These are phyloP conservation scores for Aureobasidium namibiae DNA, from an alignment of 2,329 filamentous ascomycete species.

Conservation along the genomic window DNA sequence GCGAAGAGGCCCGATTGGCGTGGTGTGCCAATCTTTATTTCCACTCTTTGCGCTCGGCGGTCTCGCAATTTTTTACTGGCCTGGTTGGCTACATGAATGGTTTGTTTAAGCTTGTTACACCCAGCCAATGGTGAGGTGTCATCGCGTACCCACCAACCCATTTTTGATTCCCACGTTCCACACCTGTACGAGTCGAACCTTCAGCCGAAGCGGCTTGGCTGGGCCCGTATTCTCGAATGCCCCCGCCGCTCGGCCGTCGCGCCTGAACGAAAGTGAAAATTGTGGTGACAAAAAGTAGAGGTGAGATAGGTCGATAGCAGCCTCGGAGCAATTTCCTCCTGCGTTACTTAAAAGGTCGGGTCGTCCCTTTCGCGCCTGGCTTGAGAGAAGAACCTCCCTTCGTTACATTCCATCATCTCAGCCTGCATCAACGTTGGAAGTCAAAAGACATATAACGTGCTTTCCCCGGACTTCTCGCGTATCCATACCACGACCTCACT, in stretches of 20 bases:
- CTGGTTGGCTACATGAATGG: neutral
- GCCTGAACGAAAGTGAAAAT: neutral
- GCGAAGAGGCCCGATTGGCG: constrained; percentile 8
- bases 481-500: neutral
- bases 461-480: neutral
- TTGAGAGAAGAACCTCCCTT: neutral
- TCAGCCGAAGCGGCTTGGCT: constrained; percentile 8
- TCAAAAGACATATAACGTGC: constrained; percentile 9
- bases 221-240: constrained; percentile 4
- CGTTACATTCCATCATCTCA: constrained; percentile 10
- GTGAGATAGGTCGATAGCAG: neutral
- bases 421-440: constrained; percentile 11
- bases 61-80: neutral
- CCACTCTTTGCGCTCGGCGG: neutral
- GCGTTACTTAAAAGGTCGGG: neutral
- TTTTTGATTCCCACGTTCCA: constrained; percentile 1
- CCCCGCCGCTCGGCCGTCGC: constrained; percentile 1
- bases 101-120: neutral
- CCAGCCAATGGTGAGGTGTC: neutral
- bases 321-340: constrained; percentile 7
- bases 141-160: neutral
- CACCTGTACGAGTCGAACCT: neutral
- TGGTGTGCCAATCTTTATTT: constrained; percentile 6
- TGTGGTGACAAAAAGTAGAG: neutral
- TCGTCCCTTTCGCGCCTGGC: neutral